Conservation (phyloP, 2,329 filamentous ascomycete species). For the Xylariaceae sp. region DNA sequence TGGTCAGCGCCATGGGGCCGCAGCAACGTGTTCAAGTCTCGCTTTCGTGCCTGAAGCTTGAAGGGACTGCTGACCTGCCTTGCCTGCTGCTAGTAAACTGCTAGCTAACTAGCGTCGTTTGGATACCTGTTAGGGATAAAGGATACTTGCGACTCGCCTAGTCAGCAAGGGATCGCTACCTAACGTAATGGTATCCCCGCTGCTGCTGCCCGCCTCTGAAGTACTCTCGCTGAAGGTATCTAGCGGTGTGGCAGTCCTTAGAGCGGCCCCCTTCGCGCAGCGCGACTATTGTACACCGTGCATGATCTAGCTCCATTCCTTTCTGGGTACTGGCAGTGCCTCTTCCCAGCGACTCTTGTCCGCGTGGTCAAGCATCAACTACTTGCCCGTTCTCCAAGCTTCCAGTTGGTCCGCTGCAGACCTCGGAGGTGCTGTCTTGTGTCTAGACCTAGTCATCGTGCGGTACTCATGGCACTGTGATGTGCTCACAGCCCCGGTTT, state of each 20-base stretch:
- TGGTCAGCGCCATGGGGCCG: constrained; percentile 22
- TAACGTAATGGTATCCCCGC: constrained; percentile 27
- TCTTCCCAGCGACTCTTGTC: constrained; percentile 26
- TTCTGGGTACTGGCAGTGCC: constrained; percentile 14
- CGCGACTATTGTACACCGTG: constrained; percentile 39
- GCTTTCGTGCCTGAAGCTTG: constrained; percentile 29
- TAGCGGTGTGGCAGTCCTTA: constrained; percentile 38
- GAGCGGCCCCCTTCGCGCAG: constrained; percentile 26
- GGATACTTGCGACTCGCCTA: constrained; percentile 32
- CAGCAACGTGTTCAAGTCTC: constrained; percentile 39
- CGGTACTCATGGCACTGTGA: constrained; percentile 23
- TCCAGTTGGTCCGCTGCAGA: constrained; percentile 29
- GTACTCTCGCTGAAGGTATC: constrained; percentile 36
- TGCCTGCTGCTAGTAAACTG: background rate
- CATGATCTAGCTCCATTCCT: constrained; percentile 34
- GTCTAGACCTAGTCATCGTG: background rate
- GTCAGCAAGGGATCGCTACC: constrained; percentile 29
- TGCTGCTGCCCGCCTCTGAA: constrained; percentile 15
- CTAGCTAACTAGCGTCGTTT: background rate
- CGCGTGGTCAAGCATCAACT: constrained; percentile 27
- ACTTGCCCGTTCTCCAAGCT: constrained; percentile 31
- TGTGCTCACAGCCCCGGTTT: constrained; percentile 20
- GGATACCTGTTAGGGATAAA: constrained; percentile 31
- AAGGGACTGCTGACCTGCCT: constrained; percentile 9
- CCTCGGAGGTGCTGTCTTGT: constrained; percentile 21